Percentiles rank a stretch among this genome's conserved stretches.
Evolutionary conservation across 306 rosid species (phyloP).

Genomic region (Ormosia emarginata): DNA sequence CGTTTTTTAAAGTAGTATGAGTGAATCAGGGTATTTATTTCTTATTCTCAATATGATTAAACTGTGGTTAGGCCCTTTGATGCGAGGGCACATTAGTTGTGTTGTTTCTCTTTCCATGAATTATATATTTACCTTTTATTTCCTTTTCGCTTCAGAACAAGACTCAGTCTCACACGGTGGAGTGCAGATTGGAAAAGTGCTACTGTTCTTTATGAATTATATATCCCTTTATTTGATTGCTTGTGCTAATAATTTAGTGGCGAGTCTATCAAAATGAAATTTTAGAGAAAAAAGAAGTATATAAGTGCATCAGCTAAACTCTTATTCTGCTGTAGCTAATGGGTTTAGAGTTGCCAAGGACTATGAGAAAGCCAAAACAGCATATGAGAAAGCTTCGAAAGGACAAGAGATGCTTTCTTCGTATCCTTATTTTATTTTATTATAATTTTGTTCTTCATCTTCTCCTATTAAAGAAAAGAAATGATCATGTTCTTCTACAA

Average conservation of each 20-base stretch:
- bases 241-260: neutral
- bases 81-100: neutral
- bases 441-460: neutral
- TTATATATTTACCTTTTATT: neutral
- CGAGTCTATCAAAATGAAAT: neutral
- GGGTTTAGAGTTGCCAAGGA: conserved; percentile 71
- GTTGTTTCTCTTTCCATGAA: neutral
- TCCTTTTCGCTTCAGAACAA: conserved; percentile 51
- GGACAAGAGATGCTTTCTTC: conserved; percentile 96
- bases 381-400: conserved; percentile 87
- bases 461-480: neutral
- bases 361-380: conserved; percentile 78
- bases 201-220: conserved; percentile 65
- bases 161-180: conserved; percentile 90
- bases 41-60: neutral
- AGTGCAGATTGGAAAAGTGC: conserved; percentile 89
- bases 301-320: neutral
- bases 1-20: neutral
- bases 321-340: conserved; percentile 58
- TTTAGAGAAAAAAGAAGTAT: neutral
- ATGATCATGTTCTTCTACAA: neutral
- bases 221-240: conserved; percentile 19
- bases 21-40: neutral
- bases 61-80: neutral
- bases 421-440: conserved; percentile 61